Evolutionary conservation across 2,329 filamentous ascomycete genomes (phyloP).

Genomic region (Neonectria coccinea): DNA sequence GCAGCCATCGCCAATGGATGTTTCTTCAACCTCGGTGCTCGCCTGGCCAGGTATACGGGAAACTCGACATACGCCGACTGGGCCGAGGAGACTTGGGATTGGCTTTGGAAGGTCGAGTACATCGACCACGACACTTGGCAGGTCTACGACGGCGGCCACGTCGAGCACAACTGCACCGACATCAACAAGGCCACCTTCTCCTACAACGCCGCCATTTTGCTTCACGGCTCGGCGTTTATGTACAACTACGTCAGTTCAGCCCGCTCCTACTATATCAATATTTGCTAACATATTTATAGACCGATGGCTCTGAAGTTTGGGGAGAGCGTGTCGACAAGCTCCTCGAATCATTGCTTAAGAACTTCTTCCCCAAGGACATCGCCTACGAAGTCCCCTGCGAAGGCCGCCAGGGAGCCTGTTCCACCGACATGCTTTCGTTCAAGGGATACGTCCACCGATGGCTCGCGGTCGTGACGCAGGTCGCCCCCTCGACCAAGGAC

Average conservation of each 20-base stretch:
- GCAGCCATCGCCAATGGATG: slow-evolving; percentile 70
- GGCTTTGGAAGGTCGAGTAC: slow-evolving; percentile 66
- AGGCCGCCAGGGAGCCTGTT: slow-evolving; percentile 65
- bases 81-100: slow-evolving; percentile 72
- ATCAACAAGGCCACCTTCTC: slow-evolving; percentile 74
- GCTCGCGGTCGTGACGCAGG: slow-evolving; percentile 69
- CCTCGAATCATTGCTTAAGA: slow-evolving; percentile 59
- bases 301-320: slow-evolving; percentile 67
- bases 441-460: slow-evolving; percentile 77
- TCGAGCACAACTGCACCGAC: slow-evolving; percentile 68
- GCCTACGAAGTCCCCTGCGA: slow-evolving; percentile 78
- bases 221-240: slow-evolving; percentile 75
- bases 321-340: slow-evolving; percentile 66
- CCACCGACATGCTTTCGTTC: slow-evolving; percentile 78
- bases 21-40: slow-evolving; percentile 74
- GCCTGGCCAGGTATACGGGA: slow-evolving; percentile 77
- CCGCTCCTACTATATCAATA: rapidly evolving
- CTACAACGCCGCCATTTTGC: slow-evolving; percentile 72
- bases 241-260: slow-evolving; percentile 68
- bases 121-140: slow-evolving; percentile 70
- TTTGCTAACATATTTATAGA: slow-evolving; percentile 51
- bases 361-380: slow-evolving; percentile 68
- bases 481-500: slow-evolving; percentile 70
- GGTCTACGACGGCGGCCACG: slow-evolving; percentile 73
- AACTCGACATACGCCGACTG: slow-evolving; percentile 74